A percentile compares a stretch with the other conserved stretches of the same genome.
phyloP scores from a whole-genome alignment of 441 rosid species.

The Jatropha podagrica region DNA sequence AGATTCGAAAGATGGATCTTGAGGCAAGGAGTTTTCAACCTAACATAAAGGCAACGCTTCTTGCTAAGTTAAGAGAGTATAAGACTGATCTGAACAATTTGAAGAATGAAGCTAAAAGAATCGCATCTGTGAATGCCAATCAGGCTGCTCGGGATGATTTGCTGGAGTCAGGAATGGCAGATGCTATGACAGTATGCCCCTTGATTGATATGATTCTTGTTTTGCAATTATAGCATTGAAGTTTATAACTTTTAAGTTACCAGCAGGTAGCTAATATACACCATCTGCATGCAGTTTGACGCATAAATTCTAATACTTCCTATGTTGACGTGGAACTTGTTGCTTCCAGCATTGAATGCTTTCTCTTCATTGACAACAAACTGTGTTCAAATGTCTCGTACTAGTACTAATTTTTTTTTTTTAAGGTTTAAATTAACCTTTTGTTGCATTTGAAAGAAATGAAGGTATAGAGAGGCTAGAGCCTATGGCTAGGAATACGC shows the following conservation, averaged over 20 bases:
- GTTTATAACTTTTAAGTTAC: not conserved
- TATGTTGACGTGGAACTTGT: not conserved
- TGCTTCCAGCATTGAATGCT: not conserved
- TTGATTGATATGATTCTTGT: not conserved
- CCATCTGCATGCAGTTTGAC: not conserved
- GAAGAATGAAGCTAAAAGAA: slow-evolving; percentile 67
- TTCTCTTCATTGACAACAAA: not conserved
- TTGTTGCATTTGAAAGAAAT: not conserved
- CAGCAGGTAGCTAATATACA: not conserved
- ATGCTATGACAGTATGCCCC: slow-evolving; percentile 51
- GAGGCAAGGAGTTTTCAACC: slow-evolving; percentile 88
- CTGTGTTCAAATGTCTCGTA: not conserved
- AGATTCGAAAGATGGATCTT: slow-evolving; percentile 90
- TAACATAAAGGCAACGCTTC: slow-evolving; percentile 62
- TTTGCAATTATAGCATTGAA: not conserved
- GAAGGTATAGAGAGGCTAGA: not conserved
- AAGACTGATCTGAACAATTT: slow-evolving; percentile 89
- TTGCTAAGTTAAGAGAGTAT: slow-evolving; percentile 78
- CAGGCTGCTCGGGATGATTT: slow-evolving; percentile 69
- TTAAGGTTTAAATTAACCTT: not conserved
- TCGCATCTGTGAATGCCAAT: slow-evolving; percentile 46
- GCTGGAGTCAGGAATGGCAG: slow-evolving; percentile 85
- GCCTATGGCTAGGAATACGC: not conserved
- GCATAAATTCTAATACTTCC: not conserved
- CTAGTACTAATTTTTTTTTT: not conserved